Evolutionary conservation across 768 basidiomycete species (phyloP), one percentile per base, ranked within the genome.

Genomic region (Epithele typhae): DNA sequence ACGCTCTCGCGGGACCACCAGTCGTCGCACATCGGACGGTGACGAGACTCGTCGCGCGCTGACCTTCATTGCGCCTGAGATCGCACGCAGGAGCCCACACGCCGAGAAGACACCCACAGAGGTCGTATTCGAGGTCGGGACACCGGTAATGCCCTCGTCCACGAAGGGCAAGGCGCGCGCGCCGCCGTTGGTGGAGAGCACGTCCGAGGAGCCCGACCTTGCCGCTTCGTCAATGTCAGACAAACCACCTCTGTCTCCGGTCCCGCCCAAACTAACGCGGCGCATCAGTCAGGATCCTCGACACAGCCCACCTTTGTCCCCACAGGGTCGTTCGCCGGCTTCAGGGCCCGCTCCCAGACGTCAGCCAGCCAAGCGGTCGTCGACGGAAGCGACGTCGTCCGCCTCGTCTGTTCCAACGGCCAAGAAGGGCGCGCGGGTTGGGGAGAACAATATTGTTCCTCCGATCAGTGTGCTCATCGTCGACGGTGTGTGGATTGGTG

Each of bases 381-480:
- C 54, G 15, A 59, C 61, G 18, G 63, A 66, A 34, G 62, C 56
- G 30, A 48, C 58, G 9, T 59, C 57, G n/a, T 51, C 63, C 25
- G 52, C 62, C 6, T 53, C 59, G 41, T 60, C 58, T 51, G 18
- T 64, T 42, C 55, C 66, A 9, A 7, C 27, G 27, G 27, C 8
- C 42, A 82, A 79, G 65, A 80, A 73, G 43, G 67, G 67, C 21
- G 82, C 81, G 58, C 68, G 68, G 21, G 54, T 69, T 7, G 62
- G 72, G 6, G 86, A 89, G 46, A 74, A 76, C 22, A 82, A 82
- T 49, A 84, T 97, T 25, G 86, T 95, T 2, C 96, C 96, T 3
- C 96, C 96, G 0, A 97, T 99, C 61, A 95, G 89, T 58, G 96
- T 99, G 1, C 76, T 99, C 58, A 96, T 99, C 58, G 96, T 98